phyloP scores from a whole-genome alignment of 2,329 filamentous ascomycete genomes.

The Alternaria sp. region DNA sequence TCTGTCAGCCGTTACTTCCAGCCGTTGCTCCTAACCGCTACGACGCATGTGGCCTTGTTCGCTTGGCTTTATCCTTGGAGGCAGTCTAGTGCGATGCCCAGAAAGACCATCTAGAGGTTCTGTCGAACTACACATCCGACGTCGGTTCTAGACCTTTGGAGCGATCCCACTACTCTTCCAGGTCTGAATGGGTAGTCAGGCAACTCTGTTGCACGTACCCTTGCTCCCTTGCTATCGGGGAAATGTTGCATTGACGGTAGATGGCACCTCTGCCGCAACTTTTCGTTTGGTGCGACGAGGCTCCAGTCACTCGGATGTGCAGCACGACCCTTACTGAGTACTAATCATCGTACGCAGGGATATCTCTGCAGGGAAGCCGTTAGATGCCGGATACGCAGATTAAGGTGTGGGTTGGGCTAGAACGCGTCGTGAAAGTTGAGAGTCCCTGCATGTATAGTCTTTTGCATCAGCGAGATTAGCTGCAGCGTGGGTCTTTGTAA shows the following conservation, averaged over 20 bases:
- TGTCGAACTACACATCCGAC: not conserved
- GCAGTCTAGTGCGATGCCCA: not conserved
- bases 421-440: not conserved
- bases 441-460: not conserved
- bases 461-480: not conserved
- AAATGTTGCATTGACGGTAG: not conserved
- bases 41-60: not conserved
- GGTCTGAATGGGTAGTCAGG: not conserved
- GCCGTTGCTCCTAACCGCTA: not conserved
- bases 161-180: too few species aligned
- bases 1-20: not conserved
- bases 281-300: not conserved
- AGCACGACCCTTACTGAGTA: not conserved
- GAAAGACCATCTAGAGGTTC: not conserved
- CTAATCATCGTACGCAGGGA: not conserved
- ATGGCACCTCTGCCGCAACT: not conserved
- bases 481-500: not conserved
- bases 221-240: too few species aligned
- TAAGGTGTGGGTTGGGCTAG: conserved; percentile 9
- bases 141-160: not conserved
- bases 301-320: not conserved
- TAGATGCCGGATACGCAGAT: conserved; percentile 9
- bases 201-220: too few species aligned
- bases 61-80: not conserved
- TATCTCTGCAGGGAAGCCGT: not conserved